Evolutionary conservation across 2,329 filamentous ascomycete species (phyloP).

Genomic region (Akanthomyces dipterigenus): DNA sequence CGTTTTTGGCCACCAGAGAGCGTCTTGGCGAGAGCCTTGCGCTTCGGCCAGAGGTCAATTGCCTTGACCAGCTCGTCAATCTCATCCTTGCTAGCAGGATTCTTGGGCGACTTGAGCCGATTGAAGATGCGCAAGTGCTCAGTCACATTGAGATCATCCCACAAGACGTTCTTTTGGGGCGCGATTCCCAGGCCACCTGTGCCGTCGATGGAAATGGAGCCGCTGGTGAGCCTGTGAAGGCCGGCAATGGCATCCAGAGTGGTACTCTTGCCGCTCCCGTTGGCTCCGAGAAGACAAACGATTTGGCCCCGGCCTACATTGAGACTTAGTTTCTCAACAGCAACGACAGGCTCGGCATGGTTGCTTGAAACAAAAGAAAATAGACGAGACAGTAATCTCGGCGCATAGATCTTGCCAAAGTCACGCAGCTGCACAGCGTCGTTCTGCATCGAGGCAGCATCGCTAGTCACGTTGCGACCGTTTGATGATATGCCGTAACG

Average conservation of each 20-base stretch:
- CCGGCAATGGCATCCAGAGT: slow-evolving; percentile 85
- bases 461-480: slow-evolving; percentile 42
- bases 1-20: slow-evolving; percentile 88
- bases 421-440: slow-evolving; percentile 62
- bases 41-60: slow-evolving; percentile 71
- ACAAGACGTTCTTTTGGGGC: slow-evolving; percentile 90
- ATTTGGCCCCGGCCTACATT: slow-evolving; percentile 73
- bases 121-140: slow-evolving; percentile 86
- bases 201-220: slow-evolving; percentile 69
- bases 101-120: slow-evolving; percentile 60
- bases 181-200: slow-evolving; percentile 78
- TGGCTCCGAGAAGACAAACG: slow-evolving; percentile 77
- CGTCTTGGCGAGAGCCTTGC: slow-evolving; percentile 64
- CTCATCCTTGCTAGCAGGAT: slow-evolving; percentile 48
- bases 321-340: slow-evolving; percentile 68
- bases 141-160: slow-evolving; percentile 79
- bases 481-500: slow-evolving; percentile 69
- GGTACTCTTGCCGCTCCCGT: slow-evolving; percentile 85
- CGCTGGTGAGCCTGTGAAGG: slow-evolving; percentile 67
- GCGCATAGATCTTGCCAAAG: slow-evolving; percentile 74
- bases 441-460: slow-evolving; percentile 26
- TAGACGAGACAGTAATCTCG: slow-evolving; percentile 52
- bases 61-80: slow-evolving; percentile 58
- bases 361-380: slow-evolving; percentile 37
- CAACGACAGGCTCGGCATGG: slow-evolving; percentile 59